These are phyloP conservation scores for Parathielavia hyrcaniae DNA, from an alignment of 495 filamentous ascomycete species.

Conservation along the genomic window DNA sequence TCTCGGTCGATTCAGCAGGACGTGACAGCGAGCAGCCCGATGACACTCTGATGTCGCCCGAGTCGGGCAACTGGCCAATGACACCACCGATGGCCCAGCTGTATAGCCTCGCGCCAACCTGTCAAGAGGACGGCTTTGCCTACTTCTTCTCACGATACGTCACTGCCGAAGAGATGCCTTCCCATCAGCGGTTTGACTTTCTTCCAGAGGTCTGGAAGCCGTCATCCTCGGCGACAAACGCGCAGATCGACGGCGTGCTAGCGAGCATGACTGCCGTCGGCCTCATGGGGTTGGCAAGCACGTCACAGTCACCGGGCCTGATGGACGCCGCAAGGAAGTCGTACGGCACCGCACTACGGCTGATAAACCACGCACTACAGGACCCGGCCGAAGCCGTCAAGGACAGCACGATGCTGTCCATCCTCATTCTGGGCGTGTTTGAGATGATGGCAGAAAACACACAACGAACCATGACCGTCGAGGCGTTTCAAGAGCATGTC, in stretches of 20 bases:
- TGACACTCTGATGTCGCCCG: constrained; percentile 33
- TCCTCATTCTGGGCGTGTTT: constrained; percentile 56
- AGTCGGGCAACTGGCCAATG: constrained; percentile 33
- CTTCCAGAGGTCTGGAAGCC: constrained; percentile 39
- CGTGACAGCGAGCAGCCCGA: constrained; percentile 22
- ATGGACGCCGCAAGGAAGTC: constrained; percentile 43
- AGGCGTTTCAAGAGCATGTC: constrained; percentile 55
- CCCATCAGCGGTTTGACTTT: constrained; percentile 40
- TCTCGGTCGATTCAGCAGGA: constrained; percentile 16
- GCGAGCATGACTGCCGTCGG: constrained; percentile 48
- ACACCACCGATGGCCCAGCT: constrained; percentile 29
- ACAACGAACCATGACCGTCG: constrained; percentile 38
- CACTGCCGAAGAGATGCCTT: constrained; percentile 31
- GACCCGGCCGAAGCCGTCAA: constrained; percentile 50
- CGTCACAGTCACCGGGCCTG: constrained; percentile 35
- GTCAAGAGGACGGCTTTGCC: constrained; percentile 35
- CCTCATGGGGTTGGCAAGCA: constrained; percentile 42
- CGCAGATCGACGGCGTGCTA: constrained; percentile 33
- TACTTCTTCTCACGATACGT: constrained; percentile 41
- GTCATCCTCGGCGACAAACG: constrained; percentile 17
- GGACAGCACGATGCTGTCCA: constrained; percentile 56
- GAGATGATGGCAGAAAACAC: constrained; percentile 48
- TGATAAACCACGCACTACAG: constrained; percentile 49
- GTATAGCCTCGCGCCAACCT: constrained; percentile 30
- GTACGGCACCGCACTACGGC: constrained; percentile 42